Base-by-base conservation (phyloP, 768 basidiomycete genomes). In the Boletus rubropictus region DNA sequence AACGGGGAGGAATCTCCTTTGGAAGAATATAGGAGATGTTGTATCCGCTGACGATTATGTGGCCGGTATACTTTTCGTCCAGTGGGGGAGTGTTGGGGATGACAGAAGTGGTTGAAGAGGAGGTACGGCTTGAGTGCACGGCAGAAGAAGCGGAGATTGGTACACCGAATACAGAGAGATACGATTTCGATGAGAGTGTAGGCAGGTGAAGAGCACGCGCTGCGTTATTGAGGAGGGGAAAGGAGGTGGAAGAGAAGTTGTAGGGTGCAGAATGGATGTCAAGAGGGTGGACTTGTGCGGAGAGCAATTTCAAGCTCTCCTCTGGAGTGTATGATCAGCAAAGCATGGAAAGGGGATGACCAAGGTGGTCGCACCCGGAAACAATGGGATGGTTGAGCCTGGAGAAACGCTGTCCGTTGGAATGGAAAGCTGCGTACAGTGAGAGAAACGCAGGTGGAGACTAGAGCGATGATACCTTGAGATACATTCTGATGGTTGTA, bases 21-120 rank as follows among this genome's bases (percentile, higher is more conserved):
- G 88, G 88, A 10, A 86, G 71, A 12, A 89, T 79, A 56, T 82
- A 89, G 9, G 84, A 81, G 44, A 90, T 80, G 50, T 82, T 76
- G 60, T 89, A 90, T 33, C 79, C 79, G 61, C 80, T 86, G 53
- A 90, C 80, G 29, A 86, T 76, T 46, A 90, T 82, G 41, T 81
- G 79, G 3, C 88, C 88, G 0, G 82, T 81, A 53, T 86, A 88
- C 57, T 76, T 78, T 35, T 70, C 71, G 46, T 89, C 88, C 21
- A 87, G 67, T 7, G 77, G 75, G 4, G 77, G 61, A 27, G 59
- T 48, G 12, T 51, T 55, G 45, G 42, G 64, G 49, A 49, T 49
- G 55, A 51, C 48, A 7, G 64, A 50, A 12, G 67, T 54, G 6
- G 66, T 61, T 40, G 70, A 72, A 20, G 73, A 62, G 14, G 66